Base-by-base conservation (phyloP, 1,284 basidiomycete species). In the Naganishia sp. region DNA sequence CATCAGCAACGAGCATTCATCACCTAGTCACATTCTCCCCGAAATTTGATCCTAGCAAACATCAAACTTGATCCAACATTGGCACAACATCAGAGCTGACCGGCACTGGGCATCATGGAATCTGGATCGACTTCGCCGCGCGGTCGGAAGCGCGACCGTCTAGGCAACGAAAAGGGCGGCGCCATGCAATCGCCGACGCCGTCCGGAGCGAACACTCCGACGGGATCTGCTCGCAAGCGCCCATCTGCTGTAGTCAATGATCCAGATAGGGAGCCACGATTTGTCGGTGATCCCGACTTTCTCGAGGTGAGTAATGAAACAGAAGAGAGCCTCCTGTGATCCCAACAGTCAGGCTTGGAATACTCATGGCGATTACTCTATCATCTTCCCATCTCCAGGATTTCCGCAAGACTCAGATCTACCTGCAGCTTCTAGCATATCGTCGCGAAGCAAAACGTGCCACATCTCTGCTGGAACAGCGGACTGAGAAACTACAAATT, bases 261-360 rank as follows among this genome's bases (percentile, higher is more conserved):
- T 16, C 57, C 55, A 25, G 65, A 66, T 21, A 44, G 49, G 46
- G 65, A 66, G 53, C 57, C 65, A 25, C 57, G 60, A 16, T 66
- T 55, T 44, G 65, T 66, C 16, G 65, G 65, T 39, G 65, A 66
- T 56, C 65, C 65, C 4, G 54, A 28, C 15, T 61, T 63, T 21
- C 44, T 66, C 33, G 65, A 66, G 65, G 65, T 66, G 45, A 49
- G 65, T 61, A 11, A 31, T n/a, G 57, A 21, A 25, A 6, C n/a
- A 25, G 39, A 55, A 6, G 39, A 31, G 50, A 11, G 1, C 2
- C 10, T 53, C 50, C 31, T 13, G 25, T 13, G 13, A 31, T 16
- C 36, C 15, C 28, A 31, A 10, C 50, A 33, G 9, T 23, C 25
- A 31, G 21, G 25, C 21, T 36, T 25, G 21, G 13, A 42, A 21